Percentiles rank a stretch among this genome's conserved stretches.
phyloP scores from a whole-genome alignment of 108 stramenopile species.

The Skeletonema potamos region DNA sequence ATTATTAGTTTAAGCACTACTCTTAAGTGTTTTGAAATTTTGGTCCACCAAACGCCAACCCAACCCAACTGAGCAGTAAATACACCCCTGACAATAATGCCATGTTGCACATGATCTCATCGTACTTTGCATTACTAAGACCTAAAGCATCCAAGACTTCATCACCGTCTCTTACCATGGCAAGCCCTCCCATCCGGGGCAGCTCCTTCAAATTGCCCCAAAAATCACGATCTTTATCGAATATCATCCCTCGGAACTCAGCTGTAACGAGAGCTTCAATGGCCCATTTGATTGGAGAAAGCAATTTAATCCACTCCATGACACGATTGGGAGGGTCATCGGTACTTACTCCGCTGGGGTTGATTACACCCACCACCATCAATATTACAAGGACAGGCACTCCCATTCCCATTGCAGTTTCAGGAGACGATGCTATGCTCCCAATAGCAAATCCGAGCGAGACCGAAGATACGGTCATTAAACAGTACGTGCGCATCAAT shows the following conservation, averaged over 20 bases:
- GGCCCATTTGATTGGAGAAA: slow-evolving; percentile 78
- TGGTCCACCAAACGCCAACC: slow-evolving; percentile 48
- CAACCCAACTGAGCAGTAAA: slow-evolving; percentile 60
- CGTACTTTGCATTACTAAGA: slow-evolving; percentile 51
- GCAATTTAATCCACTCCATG: slow-evolving; percentile 48
- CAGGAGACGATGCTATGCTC: slow-evolving; percentile 51
- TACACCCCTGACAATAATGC: slow-evolving; percentile 50
- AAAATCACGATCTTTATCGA: slow-evolving; percentile 38
- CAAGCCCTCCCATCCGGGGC: slow-evolving; percentile 81
- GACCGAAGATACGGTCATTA: slow-evolving; percentile 76
- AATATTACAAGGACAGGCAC: slow-evolving; percentile 53
- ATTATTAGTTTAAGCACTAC: neutral
- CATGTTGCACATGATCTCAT: slow-evolving; percentile 52
- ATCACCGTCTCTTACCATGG: slow-evolving; percentile 80
- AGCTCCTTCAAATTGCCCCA: slow-evolving; percentile 55
- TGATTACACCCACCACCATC: slow-evolving; percentile 81
- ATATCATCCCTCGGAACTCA: slow-evolving; percentile 78
- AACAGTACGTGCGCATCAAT: slow-evolving; percentile 63
- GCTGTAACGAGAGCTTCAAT: slow-evolving; percentile 75
- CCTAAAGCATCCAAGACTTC: slow-evolving; percentile 78
- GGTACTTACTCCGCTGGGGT: slow-evolving; percentile 74
- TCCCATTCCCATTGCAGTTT: slow-evolving; percentile 66
- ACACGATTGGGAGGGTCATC: slow-evolving; percentile 48
- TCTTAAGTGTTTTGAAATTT: slow-evolving; percentile 31
- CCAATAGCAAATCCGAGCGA: slow-evolving; percentile 86